A percentile compares a stretch with the other conserved stretches of the same genome.
Evolutionary conservation across 169 alveolate species (phyloP).

Genomic region (Eimeria zaria): DNA sequence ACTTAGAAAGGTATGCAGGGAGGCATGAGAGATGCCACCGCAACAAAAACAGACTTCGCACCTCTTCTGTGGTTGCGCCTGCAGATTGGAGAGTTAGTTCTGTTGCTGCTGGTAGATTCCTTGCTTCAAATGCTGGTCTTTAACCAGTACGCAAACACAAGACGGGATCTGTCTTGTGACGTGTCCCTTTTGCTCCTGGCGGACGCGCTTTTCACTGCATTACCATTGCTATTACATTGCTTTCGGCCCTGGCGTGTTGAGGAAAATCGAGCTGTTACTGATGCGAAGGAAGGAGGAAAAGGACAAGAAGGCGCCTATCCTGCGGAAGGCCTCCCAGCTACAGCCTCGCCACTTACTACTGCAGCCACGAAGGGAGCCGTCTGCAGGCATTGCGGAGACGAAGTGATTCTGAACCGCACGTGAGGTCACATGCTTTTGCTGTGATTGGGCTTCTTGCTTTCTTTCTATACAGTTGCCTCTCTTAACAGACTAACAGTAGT

Average conservation of each 20-base stretch:
- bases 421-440: too few relatives aligned
- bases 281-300: background rate
- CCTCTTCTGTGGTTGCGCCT: background rate
- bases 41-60: background rate
- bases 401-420: background rate
- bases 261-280: background rate
- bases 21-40: background rate
- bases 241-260: constrained; percentile 24
- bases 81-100: constrained; percentile 54
- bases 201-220: constrained; percentile 21
- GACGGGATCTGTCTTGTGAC: background rate
- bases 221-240: constrained; percentile 8
- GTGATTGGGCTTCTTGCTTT: background rate
- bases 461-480: background rate
- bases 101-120: constrained; percentile 37
- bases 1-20: background rate
- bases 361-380: background rate
- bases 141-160: background rate
- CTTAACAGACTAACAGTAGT: background rate
- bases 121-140: background rate
- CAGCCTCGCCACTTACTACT: background rate
- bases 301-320: background rate
- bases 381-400: background rate
- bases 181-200: background rate
- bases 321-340: background rate